Evolutionary conservation across 306 rosid genomes (phyloP).

Genomic region (Corylus avellana): DNA sequence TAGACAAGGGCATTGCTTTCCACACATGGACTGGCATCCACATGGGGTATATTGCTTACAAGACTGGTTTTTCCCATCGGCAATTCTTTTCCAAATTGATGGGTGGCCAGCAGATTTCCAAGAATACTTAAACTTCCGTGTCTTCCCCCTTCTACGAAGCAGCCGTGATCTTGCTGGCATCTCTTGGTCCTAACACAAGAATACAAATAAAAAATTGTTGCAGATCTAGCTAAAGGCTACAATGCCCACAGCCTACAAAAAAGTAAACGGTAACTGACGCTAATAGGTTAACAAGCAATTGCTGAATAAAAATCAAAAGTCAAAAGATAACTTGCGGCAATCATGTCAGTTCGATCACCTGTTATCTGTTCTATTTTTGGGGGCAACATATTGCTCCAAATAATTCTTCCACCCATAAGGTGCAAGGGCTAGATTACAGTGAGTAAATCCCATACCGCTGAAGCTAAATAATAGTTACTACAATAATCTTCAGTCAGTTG

Average conservation of each 20-base stretch:
- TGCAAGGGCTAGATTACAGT: neutral
- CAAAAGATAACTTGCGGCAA: neutral
- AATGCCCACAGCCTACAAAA: neutral
- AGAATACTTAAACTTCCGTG: constrained; percentile 77
- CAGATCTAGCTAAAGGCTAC: constrained; percentile 18
- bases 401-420: neutral
- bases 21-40: constrained; percentile 70
- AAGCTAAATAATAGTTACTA: neutral
- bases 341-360: neutral
- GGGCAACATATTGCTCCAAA: neutral
- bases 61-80: constrained; percentile 50
- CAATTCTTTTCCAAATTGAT: constrained; percentile 65
- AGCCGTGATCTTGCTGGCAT: constrained; percentile 70
- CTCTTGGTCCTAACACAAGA: constrained; percentile 62
- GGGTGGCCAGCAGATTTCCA: constrained; percentile 78
- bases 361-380: neutral
- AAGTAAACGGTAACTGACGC: neutral
- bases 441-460: neutral
- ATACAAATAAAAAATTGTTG: neutral
- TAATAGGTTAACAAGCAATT: constrained; percentile 2
- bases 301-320: neutral
- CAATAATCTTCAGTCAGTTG: neutral
- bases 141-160: constrained; percentile 84
- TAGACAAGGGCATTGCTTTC: constrained; percentile 77
- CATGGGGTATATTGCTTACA: constrained; percentile 74